phyloP scores from a whole-genome alignment of 2,329 filamentous ascomycete genomes.

The Coniochaeta sp. region DNA sequence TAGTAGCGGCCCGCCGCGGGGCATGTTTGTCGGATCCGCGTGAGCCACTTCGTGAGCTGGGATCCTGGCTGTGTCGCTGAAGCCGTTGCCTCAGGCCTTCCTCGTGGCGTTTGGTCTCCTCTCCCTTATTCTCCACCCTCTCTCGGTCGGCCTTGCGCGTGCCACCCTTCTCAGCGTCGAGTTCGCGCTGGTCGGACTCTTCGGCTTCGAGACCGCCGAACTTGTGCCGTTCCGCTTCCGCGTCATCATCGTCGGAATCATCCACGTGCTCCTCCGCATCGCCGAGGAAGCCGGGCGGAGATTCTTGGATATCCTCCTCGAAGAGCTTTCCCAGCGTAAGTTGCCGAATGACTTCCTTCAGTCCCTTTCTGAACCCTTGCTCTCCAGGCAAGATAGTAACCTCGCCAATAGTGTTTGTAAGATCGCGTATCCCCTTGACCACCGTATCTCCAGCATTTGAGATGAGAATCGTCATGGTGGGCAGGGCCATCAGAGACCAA shows the following conservation, averaged over 20 bases:
- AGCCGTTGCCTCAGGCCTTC: background rate
- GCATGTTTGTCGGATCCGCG: background rate
- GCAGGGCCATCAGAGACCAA: conserved; percentile 79
- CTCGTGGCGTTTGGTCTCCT: background rate
- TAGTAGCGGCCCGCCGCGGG: background rate
- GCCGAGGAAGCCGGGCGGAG: conserved; percentile 34
- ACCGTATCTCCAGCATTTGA: conserved; percentile 80
- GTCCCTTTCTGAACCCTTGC: conserved; percentile 34
- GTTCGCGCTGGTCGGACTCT: conserved; percentile 19
- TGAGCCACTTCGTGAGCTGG: background rate
- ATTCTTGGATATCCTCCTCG: conserved; percentile 25
- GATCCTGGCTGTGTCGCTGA: background rate
- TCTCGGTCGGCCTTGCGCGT: conserved; percentile 4
- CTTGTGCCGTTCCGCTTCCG: background rate
- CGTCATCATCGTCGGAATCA: conserved; percentile 14
- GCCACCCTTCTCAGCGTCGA: conserved; percentile 7
- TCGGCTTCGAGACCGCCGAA: conserved; percentile 11
- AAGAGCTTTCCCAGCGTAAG: conserved; percentile 38
- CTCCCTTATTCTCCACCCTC: background rate
- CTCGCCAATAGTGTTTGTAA: conserved; percentile 48
- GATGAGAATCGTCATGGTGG: conserved; percentile 82
- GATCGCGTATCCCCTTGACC: conserved; percentile 53
- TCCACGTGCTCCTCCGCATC: conserved; percentile 19
- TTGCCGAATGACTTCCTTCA: conserved; percentile 34
- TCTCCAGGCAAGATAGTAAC: conserved; percentile 57